Evolutionary conservation across 495 filamentous ascomycete species (phyloP), one percentile per base, ranked within the genome.

Genomic region (Neurospora sp.): DNA sequence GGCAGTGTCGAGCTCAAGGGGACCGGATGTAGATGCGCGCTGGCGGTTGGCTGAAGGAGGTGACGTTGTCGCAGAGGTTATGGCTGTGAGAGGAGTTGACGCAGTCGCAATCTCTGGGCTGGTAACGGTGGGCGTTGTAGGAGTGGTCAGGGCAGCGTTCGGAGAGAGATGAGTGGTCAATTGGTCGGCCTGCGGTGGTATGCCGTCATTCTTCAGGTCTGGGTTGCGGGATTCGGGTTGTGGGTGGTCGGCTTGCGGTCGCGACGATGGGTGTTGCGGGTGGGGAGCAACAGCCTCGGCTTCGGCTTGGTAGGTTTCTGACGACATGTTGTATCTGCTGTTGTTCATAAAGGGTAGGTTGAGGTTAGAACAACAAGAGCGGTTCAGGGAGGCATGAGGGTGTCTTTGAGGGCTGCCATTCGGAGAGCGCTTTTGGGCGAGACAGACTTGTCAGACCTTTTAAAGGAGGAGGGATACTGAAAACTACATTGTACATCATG

Each of bases 1-100:
- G 4, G 93, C 89, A 71, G 89, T 90, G 78, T 94, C 90, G 69
- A 93, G 89, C 74, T 85, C 85, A 53, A 85, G 83, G 16, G 82
- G 53, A 14, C 53, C 53, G 14, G 53, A 35, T 4, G 27, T 65
- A 37, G 53, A 37, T 65, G 53, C 53, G 53, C 53, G 53, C 70
- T 77, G 78, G 47, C 79, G 76, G 38, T 42, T 72, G 72, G 68
- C 68, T 70, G 27, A 37, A 0, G 69, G 38, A 27, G 69, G 38
- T 8, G 72, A 40, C 53, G 53, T 65, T 65, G 53, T 65, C 53
- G 53, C 53, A 8, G 53, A 65, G 53, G 53, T 65, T 10, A 35
- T 8, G 53, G 27, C 27, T 65, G 53, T 65, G 27, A 35, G 27
- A 35, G 53, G 53, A 65, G 53, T 65, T 35, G 53, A 35, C 53